Base-by-base conservation (phyloP, 1,284 basidiomycete genomes). In the Anthracocystis setariae region DNA sequence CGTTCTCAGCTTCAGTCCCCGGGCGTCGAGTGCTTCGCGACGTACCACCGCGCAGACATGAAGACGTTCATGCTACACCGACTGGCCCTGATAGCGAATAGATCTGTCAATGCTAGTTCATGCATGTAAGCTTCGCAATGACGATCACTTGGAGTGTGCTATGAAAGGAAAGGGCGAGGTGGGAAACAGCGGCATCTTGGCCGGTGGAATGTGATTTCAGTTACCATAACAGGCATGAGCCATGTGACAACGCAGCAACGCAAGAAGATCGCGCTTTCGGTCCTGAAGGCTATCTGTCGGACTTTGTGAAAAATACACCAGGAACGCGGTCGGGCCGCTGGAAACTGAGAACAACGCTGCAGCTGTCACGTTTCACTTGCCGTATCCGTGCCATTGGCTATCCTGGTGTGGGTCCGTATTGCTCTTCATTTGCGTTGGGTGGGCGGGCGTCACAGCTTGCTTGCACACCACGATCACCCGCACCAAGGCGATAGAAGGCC, bases 1-100 rank as follows among this genome's bases (percentile, higher is more conserved):
- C 27, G 70, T 73, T 7, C 60, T 73, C 15, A 67, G 64, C 33
- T 63, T 73, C 48, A 72, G 58, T 29, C 69, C 69, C 12, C 46
- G 68, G 20, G 35, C 51, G 9, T 9, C 51, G 1, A 7, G 46
- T 8, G 27, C 48, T 0, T 18, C 49, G 45, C 17, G 47, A 33
- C 38, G 42, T 32, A 18, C 17, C 17, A 42, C 37, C 13, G 32
- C 46, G 13, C 46, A 44, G 45, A 42, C 25, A 13, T 55, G 39
- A 56, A 29, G 29, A n/a, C n/a, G n/a, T n/a, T n/a, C n/a, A n/a
- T n/a, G n/a, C n/a, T n/a, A n/a, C n/a, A n/a, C n/a, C n/a, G n/a
- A n/a, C n/a, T n/a, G n/a, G n/a, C n/a, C n/a, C n/a, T n/a, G n/a
- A n/a, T n/a, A n/a, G n/a, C n/a, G n/a, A n/a, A n/a, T n/a, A n/a